Percentiles rank a stretch among this genome's conserved stretches.
Evolutionary conservation across 2,329 filamentous ascomycete species (phyloP).

Genomic region (Curvularia sp.): DNA sequence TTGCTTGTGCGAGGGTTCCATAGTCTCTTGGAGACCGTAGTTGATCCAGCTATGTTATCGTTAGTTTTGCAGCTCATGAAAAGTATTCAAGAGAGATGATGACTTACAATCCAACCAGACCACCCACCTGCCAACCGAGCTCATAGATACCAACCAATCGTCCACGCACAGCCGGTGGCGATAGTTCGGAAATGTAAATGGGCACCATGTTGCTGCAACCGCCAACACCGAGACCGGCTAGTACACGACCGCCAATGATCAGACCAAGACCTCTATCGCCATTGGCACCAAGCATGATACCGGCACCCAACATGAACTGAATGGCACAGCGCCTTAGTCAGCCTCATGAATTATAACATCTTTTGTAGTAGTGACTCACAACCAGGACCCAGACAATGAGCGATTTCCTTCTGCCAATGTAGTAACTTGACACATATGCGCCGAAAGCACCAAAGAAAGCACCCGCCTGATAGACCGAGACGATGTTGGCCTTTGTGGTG

Average conservation of each 20-base stretch:
- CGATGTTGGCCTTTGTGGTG: slow-evolving; percentile 75
- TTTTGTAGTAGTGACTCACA: slow-evolving; percentile 12
- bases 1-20: slow-evolving; percentile 54
- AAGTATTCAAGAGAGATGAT: slow-evolving; percentile 14
- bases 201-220: slow-evolving; percentile 65
- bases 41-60: slow-evolving; percentile 45
- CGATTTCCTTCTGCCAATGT: slow-evolving; percentile 70
- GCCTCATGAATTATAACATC: neutral
- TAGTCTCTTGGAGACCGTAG: slow-evolving; percentile 55
- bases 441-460: slow-evolving; percentile 76
- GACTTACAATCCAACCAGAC: slow-evolving; percentile 43
- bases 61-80: slow-evolving; percentile 53
- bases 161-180: slow-evolving; percentile 66
- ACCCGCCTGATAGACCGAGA: slow-evolving; percentile 81
- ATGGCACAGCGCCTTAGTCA: neutral
- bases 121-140: slow-evolving; percentile 60
- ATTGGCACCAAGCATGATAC: slow-evolving; percentile 70
- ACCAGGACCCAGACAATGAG: slow-evolving; percentile 67
- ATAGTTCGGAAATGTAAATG: slow-evolving; percentile 66
- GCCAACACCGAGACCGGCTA: slow-evolving; percentile 65
- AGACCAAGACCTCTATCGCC: slow-evolving; percentile 60
- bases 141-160: slow-evolving; percentile 60
- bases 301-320: slow-evolving; percentile 70
- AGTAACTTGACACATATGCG: slow-evolving; percentile 69
- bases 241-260: slow-evolving; percentile 64